Evolutionary conservation across 2,329 filamentous ascomycete species (phyloP).

Genomic region (Elsinoe necatrix): DNA sequence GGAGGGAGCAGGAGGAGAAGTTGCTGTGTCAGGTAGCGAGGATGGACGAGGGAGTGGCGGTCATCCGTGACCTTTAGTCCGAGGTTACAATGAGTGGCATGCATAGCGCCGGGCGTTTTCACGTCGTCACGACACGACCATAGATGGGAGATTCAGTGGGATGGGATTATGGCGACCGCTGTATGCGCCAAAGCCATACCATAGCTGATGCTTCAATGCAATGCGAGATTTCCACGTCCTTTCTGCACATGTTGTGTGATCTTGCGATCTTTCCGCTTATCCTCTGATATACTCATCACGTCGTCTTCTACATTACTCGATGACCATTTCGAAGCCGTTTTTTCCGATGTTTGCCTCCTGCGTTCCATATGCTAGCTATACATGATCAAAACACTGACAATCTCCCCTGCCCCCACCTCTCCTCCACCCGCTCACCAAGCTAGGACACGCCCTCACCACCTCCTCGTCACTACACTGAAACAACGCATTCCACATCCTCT

Average conservation of each 20-base stretch:
- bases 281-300: no score
- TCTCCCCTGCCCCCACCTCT: constrained; percentile 18
- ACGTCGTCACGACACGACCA: neutral
- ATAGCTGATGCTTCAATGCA: neutral
- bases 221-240: no score
- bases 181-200: neutral
- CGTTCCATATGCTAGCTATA: neutral
- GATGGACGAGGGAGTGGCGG: constrained; percentile 74
- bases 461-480: constrained; percentile 27
- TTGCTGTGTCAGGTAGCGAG: constrained; percentile 70
- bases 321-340: no score
- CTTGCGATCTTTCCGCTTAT: no score
- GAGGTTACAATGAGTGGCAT: neutral
- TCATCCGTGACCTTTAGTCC: constrained; percentile 58
- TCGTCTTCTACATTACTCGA: no score
- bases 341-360: no score
- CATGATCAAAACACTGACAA: constrained; percentile 24
- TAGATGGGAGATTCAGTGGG: neutral
- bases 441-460: constrained; percentile 23
- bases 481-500: constrained; percentile 32
- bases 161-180: neutral
- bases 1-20: constrained; percentile 56
- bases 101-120: constrained; percentile 9
- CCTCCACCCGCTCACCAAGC: constrained; percentile 21
- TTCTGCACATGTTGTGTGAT: no score